These are phyloP conservation scores for Urtica urens DNA, from an alignment of 306 rosid genomes.

Conservation along the genomic window DNA sequence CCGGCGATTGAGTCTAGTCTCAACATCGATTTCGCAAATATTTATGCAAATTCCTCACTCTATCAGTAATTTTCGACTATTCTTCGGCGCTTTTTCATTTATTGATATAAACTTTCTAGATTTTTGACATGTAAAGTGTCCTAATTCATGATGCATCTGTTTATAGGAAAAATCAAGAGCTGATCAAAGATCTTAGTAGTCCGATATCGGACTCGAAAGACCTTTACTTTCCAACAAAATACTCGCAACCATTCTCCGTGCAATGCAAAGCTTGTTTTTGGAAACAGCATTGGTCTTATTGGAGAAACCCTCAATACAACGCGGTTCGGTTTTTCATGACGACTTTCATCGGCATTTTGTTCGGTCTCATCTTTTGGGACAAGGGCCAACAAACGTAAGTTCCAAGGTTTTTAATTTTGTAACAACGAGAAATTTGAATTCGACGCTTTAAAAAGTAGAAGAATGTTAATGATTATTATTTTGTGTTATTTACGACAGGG, in stretches of 20 bases:
- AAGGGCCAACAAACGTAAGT: not conserved
- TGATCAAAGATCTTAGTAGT: not conserved
- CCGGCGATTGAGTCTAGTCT: slow-evolving; percentile 26
- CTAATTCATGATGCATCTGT: not conserved
- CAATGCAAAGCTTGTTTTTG: not conserved
- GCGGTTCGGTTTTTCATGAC: not conserved
- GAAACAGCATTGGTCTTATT: not conserved
- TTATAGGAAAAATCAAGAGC: not conserved
- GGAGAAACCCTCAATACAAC: not conserved
- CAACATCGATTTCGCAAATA: slow-evolving; percentile 22
- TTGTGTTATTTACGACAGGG: slow-evolving; percentile 5
- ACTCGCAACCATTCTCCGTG: not conserved
- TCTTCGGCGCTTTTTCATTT: not conserved
- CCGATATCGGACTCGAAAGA: not conserved
- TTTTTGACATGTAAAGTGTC: not conserved
- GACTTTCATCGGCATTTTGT: not conserved
- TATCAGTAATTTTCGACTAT: slow-evolving; percentile 9
- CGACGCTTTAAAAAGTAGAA: not conserved
- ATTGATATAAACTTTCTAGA: not conserved
- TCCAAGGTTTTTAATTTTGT: no score
- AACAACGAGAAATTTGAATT: not conserved
- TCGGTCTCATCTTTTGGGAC: not conserved
- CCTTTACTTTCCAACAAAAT: not conserved
- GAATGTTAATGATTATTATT: not conserved
- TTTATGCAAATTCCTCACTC: slow-evolving; percentile 27